Evolutionary conservation across 129 eudicot species (phyloP).

Genomic region (Ambrosia trifida): DNA sequence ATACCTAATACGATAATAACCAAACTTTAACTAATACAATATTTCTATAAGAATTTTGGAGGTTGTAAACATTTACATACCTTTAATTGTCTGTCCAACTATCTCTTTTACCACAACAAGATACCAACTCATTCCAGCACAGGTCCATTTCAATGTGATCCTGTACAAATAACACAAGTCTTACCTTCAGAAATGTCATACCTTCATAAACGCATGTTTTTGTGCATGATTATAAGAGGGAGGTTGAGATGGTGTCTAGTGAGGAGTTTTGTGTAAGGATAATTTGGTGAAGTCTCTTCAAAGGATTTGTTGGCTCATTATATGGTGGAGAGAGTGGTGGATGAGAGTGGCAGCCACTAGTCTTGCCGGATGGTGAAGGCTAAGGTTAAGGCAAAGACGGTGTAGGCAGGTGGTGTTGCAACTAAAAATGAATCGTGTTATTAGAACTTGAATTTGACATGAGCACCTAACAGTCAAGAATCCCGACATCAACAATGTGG

Average conservation of each 20-base stretch:
- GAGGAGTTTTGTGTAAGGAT: slow-evolving; percentile 94
- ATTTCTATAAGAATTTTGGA: too few relatives aligned
- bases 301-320: slow-evolving; percentile 82
- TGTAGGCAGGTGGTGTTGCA: background rate
- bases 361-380: slow-evolving; percentile 49
- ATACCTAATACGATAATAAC: too few relatives aligned
- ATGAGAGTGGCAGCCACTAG: slow-evolving; percentile 35
- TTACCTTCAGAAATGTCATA: too few relatives aligned
- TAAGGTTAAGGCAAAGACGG: slow-evolving; percentile 16
- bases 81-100: too few relatives aligned
- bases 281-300: slow-evolving; percentile 73
- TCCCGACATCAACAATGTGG: background rate
- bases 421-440: too few relatives aligned
- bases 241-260: slow-evolving; percentile 70
- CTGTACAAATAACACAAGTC: too few relatives aligned
- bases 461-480: background rate
- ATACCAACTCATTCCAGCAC: too few relatives aligned
- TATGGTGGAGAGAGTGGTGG: slow-evolving; percentile 77
- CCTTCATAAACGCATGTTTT: slow-evolving; percentile 86
- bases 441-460: background rate
- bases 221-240: slow-evolving; percentile 81
- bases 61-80: too few relatives aligned
- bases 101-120: too few relatives aligned
- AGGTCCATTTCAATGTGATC: too few relatives aligned
- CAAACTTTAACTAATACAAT: too few relatives aligned